Evolutionary conservation across 768 basidiomycete species (phyloP), one percentile per base, ranked within the genome.

Genomic region (Rhizopogon roseolus): DNA sequence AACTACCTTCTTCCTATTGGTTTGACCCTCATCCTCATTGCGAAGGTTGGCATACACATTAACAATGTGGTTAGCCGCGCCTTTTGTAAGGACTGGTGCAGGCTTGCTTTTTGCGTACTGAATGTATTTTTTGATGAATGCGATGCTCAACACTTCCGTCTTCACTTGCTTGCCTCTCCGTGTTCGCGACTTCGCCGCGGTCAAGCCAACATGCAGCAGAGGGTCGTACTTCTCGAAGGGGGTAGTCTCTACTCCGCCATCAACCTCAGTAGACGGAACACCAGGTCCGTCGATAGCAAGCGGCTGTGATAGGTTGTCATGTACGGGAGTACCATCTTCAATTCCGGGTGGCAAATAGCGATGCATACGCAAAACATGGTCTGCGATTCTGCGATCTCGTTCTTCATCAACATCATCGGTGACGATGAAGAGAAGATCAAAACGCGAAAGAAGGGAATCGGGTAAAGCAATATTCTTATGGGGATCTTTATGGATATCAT

Each of bases 401-500:
- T 84, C 81, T 73, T 98, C 96, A 62, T 98, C 93, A 8, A 98
- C 94, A 65, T 99, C 96, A 72, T 98, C 97, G 0, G 94, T 99
- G 16, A 99, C 94, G 51, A 99, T 88, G 66, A 99, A 99, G 38
- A 99, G 81, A 51, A 99, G 73, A 76, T 99, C 96, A 75, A 99
- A 99, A 83, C 96, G 96, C 22, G 96, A 98, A 37, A 99, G 82
- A 38, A 99, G 81, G 25, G 96, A 99, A 70, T 98, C 96, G 10
- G 96, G 96, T 10, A 99, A 82, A 11, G 96, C 96, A 57, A 99
- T 99, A 65, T 99, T 99, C 73, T 90, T 90, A 73, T 98, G 96
- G 29, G 96, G 96, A 68, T 99, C 96, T 71, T 99, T 99, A 74
- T 99, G 96, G 38, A 99, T 90, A 71, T 99, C 96, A 69, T 99